Evolutionary conservation across 2,329 filamentous ascomycete species (phyloP).

Genomic region (Cercospora canescens): DNA sequence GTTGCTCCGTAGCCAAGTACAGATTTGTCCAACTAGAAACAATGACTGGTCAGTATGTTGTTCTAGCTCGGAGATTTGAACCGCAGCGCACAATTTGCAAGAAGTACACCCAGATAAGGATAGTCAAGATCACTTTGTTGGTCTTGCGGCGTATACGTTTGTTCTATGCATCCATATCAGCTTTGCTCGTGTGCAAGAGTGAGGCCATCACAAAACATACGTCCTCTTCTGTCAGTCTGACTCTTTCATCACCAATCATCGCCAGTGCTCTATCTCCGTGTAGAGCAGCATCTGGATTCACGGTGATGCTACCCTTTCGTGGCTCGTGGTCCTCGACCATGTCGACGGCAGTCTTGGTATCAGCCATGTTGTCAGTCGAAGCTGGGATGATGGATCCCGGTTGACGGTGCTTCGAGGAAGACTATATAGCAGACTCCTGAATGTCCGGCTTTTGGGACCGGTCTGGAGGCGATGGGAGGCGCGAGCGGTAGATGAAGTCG

Average conservation of each 20-base stretch:
- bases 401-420: background rate
- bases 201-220: background rate
- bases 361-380: conserved; percentile 1
- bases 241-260: conserved; percentile 28
- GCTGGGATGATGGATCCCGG: background rate
- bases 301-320: conserved; percentile 15
- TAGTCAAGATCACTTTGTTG: conserved; percentile 58
- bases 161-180: conserved; percentile 35
- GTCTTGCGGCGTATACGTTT: conserved; percentile 62
- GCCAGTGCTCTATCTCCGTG: conserved; percentile 27
- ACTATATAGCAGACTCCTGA: background rate
- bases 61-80: background rate
- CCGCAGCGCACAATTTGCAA: conserved; percentile 38
- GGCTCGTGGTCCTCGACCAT: conserved; percentile 12
- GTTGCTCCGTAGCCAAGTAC: conserved; percentile 51
- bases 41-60: background rate
- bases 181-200: background rate
- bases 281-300: conserved; percentile 9
- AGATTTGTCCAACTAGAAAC: conserved; percentile 52
- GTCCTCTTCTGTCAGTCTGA: conserved; percentile 41
- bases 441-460: background rate
- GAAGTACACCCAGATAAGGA: conserved; percentile 61
- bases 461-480: background rate
- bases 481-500: background rate
- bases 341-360: conserved; percentile 15